Evolutionary conservation across 164 flowering plant genomes (phyloP).

Genomic region (Sextonia rubra): DNA sequence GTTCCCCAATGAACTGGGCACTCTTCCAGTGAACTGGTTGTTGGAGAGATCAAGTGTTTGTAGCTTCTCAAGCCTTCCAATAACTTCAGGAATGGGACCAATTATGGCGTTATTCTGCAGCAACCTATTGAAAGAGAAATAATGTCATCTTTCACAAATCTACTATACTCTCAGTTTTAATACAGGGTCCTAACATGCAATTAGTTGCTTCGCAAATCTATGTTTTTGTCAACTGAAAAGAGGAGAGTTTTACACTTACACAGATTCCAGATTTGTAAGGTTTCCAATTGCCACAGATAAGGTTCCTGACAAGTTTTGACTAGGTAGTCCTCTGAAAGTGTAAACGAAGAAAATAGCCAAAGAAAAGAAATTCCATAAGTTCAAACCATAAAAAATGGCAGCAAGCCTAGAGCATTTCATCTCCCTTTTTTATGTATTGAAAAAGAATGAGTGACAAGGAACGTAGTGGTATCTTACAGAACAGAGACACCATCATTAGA

Average conservation of each 20-base stretch:
- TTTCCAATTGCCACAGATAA: constrained; percentile 78
- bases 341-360: not conserved
- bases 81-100: constrained; percentile 71
- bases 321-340: constrained; percentile 71
- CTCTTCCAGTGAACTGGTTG: constrained; percentile 60
- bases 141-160: not conserved
- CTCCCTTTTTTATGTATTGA: too few species aligned
- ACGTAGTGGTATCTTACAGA: constrained; percentile 48
- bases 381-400: not conserved
- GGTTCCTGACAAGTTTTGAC: constrained; percentile 77
- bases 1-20: constrained; percentile 73
- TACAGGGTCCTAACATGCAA: not conserved
- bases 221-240: not conserved
- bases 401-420: not conserved
- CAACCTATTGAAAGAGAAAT: constrained; percentile 40
- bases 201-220: not conserved
- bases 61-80: constrained; percentile 80
- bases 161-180: not conserved
- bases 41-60: constrained; percentile 87
- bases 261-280: constrained; percentile 70
- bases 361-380: not conserved
- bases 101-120: constrained; percentile 85
- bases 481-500: constrained; percentile 74
- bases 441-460: not conserved
- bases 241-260: constrained; percentile 50